Conservation (phyloP, 225 moss, liverwort and hornwort species). For the Rhytidiadelphus loreus region DNA sequence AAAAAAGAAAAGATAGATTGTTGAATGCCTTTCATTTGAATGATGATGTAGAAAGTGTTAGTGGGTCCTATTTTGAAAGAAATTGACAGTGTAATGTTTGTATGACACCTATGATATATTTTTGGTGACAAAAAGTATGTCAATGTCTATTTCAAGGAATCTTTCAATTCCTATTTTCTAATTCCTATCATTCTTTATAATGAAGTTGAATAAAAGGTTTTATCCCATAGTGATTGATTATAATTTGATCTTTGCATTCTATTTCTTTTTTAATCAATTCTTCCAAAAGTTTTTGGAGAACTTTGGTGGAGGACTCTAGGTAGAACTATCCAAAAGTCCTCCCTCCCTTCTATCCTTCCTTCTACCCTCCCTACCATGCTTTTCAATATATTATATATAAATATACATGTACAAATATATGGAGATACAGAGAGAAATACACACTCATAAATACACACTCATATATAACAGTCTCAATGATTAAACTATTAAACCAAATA, state of each 20-base stretch:
- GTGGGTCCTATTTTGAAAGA: not conserved
- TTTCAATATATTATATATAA: not conserved
- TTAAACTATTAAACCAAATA: not conserved
- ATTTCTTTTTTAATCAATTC: not conserved
- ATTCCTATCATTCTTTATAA: not conserved
- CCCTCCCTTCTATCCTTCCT: rapidly evolving
- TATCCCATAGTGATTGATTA: not conserved
- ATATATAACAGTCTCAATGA: no score
- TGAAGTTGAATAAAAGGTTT: not conserved
- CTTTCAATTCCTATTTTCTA: not conserved
- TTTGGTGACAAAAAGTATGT: rapidly evolving
- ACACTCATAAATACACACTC: rapidly evolving
- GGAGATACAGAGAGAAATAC: no score
- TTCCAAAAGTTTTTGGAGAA: rapidly evolving
- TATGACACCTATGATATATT: not conserved
- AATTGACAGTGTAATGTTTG: not conserved
- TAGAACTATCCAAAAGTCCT: rapidly evolving
- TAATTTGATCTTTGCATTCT: not conserved
- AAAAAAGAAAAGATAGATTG: not conserved
- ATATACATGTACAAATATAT: not conserved
- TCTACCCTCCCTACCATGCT: rapidly evolving
- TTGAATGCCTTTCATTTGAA: not conserved
- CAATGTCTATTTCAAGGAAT: not conserved
- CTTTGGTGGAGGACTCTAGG: rapidly evolving
- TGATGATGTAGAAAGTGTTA: not conserved